A percentile compares a stretch with the other conserved stretches of the same genome.
Evolutionary conservation across 768 basidiomycete species (phyloP).

Genomic region (Tulasnella sp.): DNA sequence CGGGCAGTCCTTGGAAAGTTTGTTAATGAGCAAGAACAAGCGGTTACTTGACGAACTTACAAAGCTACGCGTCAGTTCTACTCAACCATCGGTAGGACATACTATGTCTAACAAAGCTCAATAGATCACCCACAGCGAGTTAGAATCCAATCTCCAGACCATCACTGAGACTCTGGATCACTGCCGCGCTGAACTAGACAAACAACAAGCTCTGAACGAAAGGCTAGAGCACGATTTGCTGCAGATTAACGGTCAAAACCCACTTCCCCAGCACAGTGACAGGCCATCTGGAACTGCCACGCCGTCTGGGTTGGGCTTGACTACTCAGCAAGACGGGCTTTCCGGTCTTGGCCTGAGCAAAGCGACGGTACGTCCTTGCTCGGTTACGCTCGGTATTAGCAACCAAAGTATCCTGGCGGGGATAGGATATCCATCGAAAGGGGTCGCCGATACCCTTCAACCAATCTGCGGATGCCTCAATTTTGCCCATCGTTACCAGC

Average conservation of each 20-base stretch:
- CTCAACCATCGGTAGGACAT: neutral
- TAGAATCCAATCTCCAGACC: slow-evolving; percentile 53
- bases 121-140: slow-evolving; percentile 72
- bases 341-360: slow-evolving; percentile 62
- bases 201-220: slow-evolving; percentile 72
- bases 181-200: slow-evolving; percentile 55
- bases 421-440: slow-evolving; percentile 3
- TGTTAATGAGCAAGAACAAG: slow-evolving; percentile 90
- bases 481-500: slow-evolving; percentile 95
- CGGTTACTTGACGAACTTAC: slow-evolving; percentile 86
- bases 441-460: slow-evolving; percentile 50
- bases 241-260: slow-evolving; percentile 54
- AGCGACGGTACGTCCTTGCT: slow-evolving; percentile 37
- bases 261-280: slow-evolving; percentile 23
- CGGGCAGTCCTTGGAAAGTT: slow-evolving; percentile 75
- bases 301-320: neutral
- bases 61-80: slow-evolving; percentile 55
- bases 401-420: neutral
- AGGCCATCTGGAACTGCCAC: slow-evolving; percentile 20
- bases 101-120: neutral
- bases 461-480: slow-evolving; percentile 77
- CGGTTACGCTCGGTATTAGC: slow-evolving; percentile 21
- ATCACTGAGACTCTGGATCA: slow-evolving; percentile 45
- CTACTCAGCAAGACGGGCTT: slow-evolving; percentile 38
- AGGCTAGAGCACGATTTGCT: slow-evolving; percentile 85